Evolutionary conservation across 805 yeast genomes (phyloP).

Genomic region (Blastobotrys peoriensis): DNA sequence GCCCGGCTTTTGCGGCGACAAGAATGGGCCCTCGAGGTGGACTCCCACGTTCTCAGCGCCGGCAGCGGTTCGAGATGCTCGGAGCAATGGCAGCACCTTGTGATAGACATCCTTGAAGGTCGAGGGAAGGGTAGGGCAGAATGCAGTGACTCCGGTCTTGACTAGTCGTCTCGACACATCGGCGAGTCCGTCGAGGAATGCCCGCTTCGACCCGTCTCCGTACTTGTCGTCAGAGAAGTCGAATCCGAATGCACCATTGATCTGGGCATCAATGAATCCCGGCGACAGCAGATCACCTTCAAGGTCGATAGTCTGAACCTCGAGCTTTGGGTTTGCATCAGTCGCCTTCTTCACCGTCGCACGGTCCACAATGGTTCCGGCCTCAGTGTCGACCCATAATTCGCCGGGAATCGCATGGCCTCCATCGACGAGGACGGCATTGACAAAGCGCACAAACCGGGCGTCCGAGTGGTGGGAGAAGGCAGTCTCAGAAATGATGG

Average conservation of each 20-base stretch:
- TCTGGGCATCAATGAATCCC: slow-evolving; percentile 52
- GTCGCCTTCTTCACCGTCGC: slow-evolving; percentile 18
- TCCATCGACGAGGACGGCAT: slow-evolving; percentile 21
- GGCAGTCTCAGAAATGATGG: slow-evolving; percentile 32
- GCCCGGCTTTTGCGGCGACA: slow-evolving; percentile 44
- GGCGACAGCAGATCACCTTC: slow-evolving; percentile 46
- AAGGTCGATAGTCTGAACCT: slow-evolving; percentile 36
- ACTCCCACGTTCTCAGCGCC: slow-evolving; percentile 41
- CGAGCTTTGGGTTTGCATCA: slow-evolving; percentile 5
- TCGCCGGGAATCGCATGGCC: slow-evolving; percentile 30
- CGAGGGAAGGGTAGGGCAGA: slow-evolving; percentile 54
- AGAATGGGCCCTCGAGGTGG: slow-evolving; percentile 57
- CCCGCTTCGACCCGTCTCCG: slow-evolving; percentile 21
- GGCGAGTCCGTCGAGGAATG: slow-evolving; percentile 18
- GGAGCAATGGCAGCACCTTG: slow-evolving; percentile 41
- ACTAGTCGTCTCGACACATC: slow-evolving; percentile 28
- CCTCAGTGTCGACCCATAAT: slow-evolving; percentile 37
- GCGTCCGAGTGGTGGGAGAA: slow-evolving; percentile 2
- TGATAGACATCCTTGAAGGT: slow-evolving; percentile 44
- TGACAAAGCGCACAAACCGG: slow-evolving; percentile 14
- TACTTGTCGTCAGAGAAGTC: slow-evolving; percentile 42
- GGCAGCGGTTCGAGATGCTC: slow-evolving; percentile 28
- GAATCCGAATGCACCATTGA: slow-evolving; percentile 53
- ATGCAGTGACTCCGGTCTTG: slow-evolving; percentile 47
- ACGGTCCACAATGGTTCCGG: slow-evolving; percentile 37